phyloP scores from a whole-genome alignment of 495 filamentous ascomycete species.

The Hypoxylon cercidicola region DNA sequence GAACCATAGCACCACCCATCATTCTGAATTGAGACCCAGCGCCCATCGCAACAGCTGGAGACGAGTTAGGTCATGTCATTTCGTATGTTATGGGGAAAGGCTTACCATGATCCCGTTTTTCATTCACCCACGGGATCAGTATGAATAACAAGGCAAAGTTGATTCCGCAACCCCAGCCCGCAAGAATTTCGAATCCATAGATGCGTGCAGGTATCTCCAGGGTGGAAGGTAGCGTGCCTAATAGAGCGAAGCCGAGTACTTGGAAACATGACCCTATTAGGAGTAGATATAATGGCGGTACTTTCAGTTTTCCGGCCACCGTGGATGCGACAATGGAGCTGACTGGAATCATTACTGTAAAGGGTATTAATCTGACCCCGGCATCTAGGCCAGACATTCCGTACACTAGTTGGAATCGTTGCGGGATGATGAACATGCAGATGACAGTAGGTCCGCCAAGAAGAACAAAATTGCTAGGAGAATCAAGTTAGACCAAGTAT shows the following conservation, averaged over 20 bases:
- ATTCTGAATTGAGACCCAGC: conserved; percentile 27
- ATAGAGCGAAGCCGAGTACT: conserved; percentile 29
- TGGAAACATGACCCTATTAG: conserved; percentile 16
- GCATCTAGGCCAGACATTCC: conserved; percentile 48
- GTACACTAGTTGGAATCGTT: conserved; percentile 59
- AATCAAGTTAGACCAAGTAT: background rate
- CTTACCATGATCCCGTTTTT: conserved; percentile 21
- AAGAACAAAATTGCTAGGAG: conserved; percentile 7
- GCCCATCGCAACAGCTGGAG: conserved; percentile 30
- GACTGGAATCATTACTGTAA: conserved; percentile 46
- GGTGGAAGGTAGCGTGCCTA: conserved; percentile 20
- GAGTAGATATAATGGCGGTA: conserved; percentile 24
- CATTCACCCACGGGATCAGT: conserved; percentile 12
- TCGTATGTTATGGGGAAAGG: background rate
- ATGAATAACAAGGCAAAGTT: conserved; percentile 29
- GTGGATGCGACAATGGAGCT: conserved; percentile 47
- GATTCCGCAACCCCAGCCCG: conserved; percentile 47
- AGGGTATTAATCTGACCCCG: conserved; percentile 61
- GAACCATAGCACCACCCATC: conserved; percentile 29
- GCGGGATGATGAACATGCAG: conserved; percentile 57
- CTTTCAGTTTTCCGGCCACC: conserved; percentile 40
- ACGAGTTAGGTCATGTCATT: background rate
- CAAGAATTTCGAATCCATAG: conserved; percentile 48
- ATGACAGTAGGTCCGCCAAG: conserved; percentile 38
- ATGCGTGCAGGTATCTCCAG: conserved; percentile 31